Evolutionary conservation across 164 flowering plant species (phyloP).

Genomic region (Vitis riparia): DNA sequence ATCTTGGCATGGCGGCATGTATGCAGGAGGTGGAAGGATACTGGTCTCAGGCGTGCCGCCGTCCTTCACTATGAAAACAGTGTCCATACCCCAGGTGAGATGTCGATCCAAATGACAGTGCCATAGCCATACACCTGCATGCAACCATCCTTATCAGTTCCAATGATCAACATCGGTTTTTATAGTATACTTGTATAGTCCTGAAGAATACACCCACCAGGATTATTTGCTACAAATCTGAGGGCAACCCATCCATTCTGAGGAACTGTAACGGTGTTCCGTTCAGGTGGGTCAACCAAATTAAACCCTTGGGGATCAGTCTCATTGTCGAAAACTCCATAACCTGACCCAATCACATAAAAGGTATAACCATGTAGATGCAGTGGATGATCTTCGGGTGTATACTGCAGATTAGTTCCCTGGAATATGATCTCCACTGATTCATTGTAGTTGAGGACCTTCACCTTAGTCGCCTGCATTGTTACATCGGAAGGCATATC

Average conservation of each 20-base stretch:
- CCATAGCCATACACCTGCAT: no score
- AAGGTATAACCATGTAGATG: slow-evolving; percentile 23
- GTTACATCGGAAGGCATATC: not conserved
- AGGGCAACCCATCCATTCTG: slow-evolving; percentile 19
- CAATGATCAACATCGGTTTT: not conserved
- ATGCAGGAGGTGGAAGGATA: no score
- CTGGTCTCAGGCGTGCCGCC: no score
- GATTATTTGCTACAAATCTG: slow-evolving; percentile 20
- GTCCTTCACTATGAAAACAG: no score
- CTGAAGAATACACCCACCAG: slow-evolving; percentile 10
- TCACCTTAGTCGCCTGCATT: not conserved
- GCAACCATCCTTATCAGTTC: not conserved
- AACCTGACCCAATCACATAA: slow-evolving; percentile 15
- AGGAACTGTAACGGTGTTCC: slow-evolving; percentile 15
- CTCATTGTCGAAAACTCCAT: slow-evolving; percentile 11
- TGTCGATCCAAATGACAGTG: no score
- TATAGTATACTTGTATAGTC: no score
- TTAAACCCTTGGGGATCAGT: slow-evolving; percentile 9
- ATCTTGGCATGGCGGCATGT: no score
- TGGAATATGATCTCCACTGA: slow-evolving; percentile 10
- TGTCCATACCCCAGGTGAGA: no score
- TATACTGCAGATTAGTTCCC: not conserved
- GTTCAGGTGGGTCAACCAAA: slow-evolving; percentile 13
- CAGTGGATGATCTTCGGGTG: slow-evolving; percentile 7
- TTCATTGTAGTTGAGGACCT: slow-evolving; percentile 1